A percentile compares a stretch with the other conserved stretches of the same genome.
Evolutionary conservation across 179 eudicot species (phyloP).

Genomic region (Patellifolia procumbens): DNA sequence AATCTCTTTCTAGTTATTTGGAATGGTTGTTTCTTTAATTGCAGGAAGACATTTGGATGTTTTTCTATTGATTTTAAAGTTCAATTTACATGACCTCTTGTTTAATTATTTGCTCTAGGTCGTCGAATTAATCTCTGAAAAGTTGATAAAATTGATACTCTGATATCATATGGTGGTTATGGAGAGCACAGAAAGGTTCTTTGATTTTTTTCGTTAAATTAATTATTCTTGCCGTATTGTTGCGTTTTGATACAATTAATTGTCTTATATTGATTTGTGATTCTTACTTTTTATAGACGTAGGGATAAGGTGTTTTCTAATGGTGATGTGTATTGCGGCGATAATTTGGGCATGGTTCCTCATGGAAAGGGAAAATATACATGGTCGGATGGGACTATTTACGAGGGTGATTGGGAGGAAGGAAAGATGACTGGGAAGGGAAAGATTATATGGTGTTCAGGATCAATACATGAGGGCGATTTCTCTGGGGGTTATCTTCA

Average conservation of each 20-base stretch:
- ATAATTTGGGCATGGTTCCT: constrained; percentile 54
- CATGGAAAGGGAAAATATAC: constrained; percentile 89
- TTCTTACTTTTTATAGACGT: constrained; percentile 33
- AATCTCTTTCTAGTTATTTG: not conserved
- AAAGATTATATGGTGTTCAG: constrained; percentile 62
- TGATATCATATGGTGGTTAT: constrained; percentile 28
- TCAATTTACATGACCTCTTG: not conserved
- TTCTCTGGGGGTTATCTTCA: constrained; percentile 86
- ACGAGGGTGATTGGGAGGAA: constrained; percentile 84
- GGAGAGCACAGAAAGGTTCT: constrained; percentile 61
- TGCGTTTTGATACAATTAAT: not conserved
- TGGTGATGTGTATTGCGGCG: constrained; percentile 74
- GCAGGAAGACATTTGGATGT: not conserved
- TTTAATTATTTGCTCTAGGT: constrained; percentile 7
- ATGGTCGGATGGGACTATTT: constrained; percentile 79
- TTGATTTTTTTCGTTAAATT: not conserved
- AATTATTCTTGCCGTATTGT: not conserved
- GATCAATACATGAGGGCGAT: constrained; percentile 73
- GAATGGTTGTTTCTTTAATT: not conserved
- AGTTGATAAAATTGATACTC: constrained; percentile 18
- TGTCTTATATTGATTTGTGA: not conserved
- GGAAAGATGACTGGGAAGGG: constrained; percentile 94
- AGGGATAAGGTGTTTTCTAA: constrained; percentile 50
- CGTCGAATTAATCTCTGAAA: constrained; percentile 6
- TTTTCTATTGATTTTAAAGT: not conserved